Evolutionary conservation across 108 stramenopile genomes (phyloP).

Genomic region (Nannochloropsis gaditana): DNA sequence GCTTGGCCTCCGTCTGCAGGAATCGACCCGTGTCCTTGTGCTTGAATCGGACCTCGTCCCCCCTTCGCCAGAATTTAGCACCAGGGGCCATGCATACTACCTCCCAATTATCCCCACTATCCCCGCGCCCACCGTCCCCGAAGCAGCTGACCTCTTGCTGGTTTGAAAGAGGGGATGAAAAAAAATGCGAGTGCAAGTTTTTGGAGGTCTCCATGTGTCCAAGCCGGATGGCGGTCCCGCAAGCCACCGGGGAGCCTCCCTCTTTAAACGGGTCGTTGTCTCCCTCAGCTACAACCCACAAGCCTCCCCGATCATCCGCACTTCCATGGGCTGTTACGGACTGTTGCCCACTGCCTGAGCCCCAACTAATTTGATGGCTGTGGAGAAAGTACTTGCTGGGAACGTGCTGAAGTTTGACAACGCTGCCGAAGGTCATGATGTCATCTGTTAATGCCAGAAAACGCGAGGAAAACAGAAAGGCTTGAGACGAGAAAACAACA

Average conservation of each 20-base stretch:
- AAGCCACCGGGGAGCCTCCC: conserved; percentile 42
- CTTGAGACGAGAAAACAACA: too few relatives aligned
- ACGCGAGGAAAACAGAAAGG: background rate
- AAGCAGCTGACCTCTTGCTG: conserved; percentile 50
- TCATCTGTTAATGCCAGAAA: background rate
- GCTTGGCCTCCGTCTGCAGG: conserved; percentile 24
- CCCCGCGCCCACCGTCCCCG: conserved; percentile 51
- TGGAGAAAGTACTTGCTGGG: conserved; percentile 45
- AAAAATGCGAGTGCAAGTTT: conserved; percentile 55
- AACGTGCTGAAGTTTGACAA: conserved; percentile 44
- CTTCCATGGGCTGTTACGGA: conserved; percentile 48
- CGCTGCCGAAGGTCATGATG: conserved; percentile 44
- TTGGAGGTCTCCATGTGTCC: conserved; percentile 50
- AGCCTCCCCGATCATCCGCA: conserved; percentile 46
- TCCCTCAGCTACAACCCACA: conserved; percentile 51
- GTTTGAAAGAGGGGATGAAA: conserved; percentile 31
- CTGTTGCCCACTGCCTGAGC: conserved; percentile 55
- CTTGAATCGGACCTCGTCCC: conserved; percentile 23
- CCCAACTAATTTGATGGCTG: conserved; percentile 53
- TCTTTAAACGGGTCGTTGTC: conserved; percentile 38
- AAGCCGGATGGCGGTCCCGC: conserved; percentile 44
- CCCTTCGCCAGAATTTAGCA: conserved; percentile 22
- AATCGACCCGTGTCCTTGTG: conserved; percentile 46
- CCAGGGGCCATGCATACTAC: conserved; percentile 30
- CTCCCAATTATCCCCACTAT: conserved; percentile 51